A percentile compares a stretch with the other conserved stretches of the same genome.
Conservation (phyloP, 2,329 filamentous ascomycete genomes). For the Plectosphaerella plurivora region DNA sequence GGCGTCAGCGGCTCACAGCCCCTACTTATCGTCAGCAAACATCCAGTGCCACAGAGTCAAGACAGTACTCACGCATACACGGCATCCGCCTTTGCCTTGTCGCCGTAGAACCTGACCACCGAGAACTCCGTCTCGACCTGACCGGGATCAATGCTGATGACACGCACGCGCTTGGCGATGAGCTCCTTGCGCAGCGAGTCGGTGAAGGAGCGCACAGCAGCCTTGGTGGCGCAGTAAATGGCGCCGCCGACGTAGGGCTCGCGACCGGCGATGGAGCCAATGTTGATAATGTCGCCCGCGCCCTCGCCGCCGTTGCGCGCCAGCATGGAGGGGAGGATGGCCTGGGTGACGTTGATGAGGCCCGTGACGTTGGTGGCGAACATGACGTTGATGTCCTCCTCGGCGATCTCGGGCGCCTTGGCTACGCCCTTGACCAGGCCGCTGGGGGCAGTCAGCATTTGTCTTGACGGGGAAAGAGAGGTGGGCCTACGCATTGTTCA, state of each 20-base stretch:
- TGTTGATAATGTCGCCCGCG: constrained; percentile 88
- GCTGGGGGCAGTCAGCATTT: constrained; percentile 33
- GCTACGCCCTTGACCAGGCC: constrained; percentile 88
- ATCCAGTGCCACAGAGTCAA: constrained; percentile 23
- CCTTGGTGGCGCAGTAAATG: constrained; percentile 93
- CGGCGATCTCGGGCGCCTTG: constrained; percentile 74
- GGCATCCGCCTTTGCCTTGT: constrained; percentile 83
- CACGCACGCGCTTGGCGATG: constrained; percentile 71
- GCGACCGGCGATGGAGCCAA: constrained; percentile 83
- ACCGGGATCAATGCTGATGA: constrained; percentile 87
- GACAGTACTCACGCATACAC: constrained; percentile 69
- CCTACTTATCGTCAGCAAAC: constrained; percentile 28
- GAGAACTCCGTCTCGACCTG: constrained; percentile 95
- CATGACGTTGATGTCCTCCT: constrained; percentile 82
- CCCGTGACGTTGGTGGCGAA: constrained; percentile 92
- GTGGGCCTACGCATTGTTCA: constrained; percentile 71
- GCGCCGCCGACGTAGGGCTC: constrained; percentile 80
- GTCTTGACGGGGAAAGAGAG: neutral
- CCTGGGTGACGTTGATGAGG: constrained; percentile 94
- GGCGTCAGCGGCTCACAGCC: constrained; percentile 79
- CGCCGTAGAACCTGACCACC: constrained; percentile 83
- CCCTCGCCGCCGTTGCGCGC: constrained; percentile 65
- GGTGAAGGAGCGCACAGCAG: constrained; percentile 79
- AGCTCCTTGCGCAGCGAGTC: constrained; percentile 80
- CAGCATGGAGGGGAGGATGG: constrained; percentile 77